Evolutionary conservation across 257 asterid genomes (phyloP).

Genomic region (Scutellaria minor): DNA sequence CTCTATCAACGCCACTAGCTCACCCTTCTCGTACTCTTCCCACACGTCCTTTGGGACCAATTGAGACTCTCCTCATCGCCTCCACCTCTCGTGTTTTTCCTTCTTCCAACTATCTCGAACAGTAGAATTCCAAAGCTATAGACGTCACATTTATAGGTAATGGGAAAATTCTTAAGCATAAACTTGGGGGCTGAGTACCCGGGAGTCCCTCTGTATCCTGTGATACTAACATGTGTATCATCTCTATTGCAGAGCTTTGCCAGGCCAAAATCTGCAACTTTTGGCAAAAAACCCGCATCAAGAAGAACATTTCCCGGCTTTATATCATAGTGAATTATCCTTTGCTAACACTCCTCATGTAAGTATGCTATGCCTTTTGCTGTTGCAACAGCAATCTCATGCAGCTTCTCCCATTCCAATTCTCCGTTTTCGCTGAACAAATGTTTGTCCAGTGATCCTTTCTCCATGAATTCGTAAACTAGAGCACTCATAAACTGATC

Average conservation of each 20-base stretch:
- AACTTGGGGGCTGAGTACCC: too few relatives aligned
- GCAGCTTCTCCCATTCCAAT: conserved; percentile 44
- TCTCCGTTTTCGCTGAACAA: conserved; percentile 35
- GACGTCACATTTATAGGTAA: too few relatives aligned
- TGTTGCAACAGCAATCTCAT: conserved; percentile 48
- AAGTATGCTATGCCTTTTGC: conserved; percentile 50
- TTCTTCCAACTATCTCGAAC: too few relatives aligned
- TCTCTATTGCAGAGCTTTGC: conserved; percentile 48
- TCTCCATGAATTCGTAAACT: conserved; percentile 51
- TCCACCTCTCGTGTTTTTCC: too few relatives aligned
- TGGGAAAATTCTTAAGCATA: too few relatives aligned
- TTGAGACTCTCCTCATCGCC: too few relatives aligned
- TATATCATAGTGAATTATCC: conserved; percentile 48
- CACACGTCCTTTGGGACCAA: too few relatives aligned
- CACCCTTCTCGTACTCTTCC: too few relatives aligned
- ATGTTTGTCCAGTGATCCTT: conserved; percentile 42
- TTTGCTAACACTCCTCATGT: conserved; percentile 44
- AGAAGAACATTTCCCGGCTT: conserved; percentile 53
- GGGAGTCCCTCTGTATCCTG: too few relatives aligned
- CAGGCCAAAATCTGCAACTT: conserved; percentile 49
- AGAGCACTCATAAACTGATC: conserved; percentile 45
- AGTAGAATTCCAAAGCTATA: too few relatives aligned
- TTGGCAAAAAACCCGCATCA: conserved; percentile 41
- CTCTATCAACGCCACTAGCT: too few relatives aligned
- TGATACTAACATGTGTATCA: conserved; percentile 36